phyloP scores from a whole-genome alignment of 805 yeast species.

The Wickerhamomyces canadensis region DNA sequence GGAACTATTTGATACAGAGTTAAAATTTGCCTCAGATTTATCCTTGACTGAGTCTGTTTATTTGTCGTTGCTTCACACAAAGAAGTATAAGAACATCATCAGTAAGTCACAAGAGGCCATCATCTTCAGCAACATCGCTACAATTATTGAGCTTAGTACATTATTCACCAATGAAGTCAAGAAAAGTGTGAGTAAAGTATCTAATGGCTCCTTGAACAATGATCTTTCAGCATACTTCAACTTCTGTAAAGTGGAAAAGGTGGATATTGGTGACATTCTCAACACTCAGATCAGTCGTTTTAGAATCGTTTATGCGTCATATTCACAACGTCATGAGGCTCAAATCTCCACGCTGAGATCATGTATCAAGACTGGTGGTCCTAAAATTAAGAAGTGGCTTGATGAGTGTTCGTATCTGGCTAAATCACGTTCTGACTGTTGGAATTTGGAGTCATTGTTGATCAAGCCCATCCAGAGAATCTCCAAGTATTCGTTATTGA shows the following conservation, averaged over 20 bases:
- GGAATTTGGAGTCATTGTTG: constrained; percentile 27
- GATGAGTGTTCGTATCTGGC: constrained; percentile 26
- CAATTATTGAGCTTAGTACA: constrained; percentile 32
- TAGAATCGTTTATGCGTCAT: constrained; percentile 29
- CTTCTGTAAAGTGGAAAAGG: constrained; percentile 5
- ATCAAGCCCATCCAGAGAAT: constrained; percentile 29
- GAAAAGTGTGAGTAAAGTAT: constrained; percentile 1
- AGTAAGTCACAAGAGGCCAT: constrained; percentile 30
- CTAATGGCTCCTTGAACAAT: constrained; percentile 3
- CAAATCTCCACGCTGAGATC: constrained; percentile 25
- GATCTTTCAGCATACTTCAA: constrained; percentile 8
- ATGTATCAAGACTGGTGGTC: constrained; percentile 13
- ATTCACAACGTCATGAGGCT: constrained; percentile 25
- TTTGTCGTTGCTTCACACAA: constrained; percentile 26
- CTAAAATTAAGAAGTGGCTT: constrained; percentile 28
- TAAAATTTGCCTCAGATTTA: constrained; percentile 27
- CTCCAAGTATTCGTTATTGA: constrained; percentile 16
- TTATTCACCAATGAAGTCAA: constrained; percentile 22
- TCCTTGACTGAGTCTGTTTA: constrained; percentile 27
- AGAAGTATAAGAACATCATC: constrained; percentile 26
- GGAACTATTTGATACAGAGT: constrained; percentile 30
- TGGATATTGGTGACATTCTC: constrained; percentile 27
- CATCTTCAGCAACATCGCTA: constrained; percentile 39
- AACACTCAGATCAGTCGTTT: constrained; percentile 28
- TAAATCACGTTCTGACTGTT: constrained; percentile 19